These are phyloP conservation scores for Sphaerobolus stellatus DNA, from an alignment of 1,284 basidiomycete genomes.

Conservation along the genomic window DNA sequence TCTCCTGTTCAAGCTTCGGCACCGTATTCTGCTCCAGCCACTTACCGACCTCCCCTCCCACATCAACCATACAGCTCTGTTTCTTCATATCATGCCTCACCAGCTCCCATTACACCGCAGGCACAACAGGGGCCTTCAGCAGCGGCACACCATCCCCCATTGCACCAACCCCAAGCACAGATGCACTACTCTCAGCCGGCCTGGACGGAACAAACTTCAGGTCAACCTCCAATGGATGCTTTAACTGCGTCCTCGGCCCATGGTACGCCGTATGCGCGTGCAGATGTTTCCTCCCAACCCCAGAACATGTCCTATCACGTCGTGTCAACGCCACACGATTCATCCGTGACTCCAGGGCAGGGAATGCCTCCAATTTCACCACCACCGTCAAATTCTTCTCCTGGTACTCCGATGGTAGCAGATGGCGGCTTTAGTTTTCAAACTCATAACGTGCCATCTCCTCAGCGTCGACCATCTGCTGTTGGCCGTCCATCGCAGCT, in stretches of 20 bases:
- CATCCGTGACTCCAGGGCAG: conserved; percentile 45
- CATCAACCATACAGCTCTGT: not conserved
- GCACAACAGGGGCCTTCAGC: not conserved
- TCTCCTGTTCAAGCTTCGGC: not conserved
- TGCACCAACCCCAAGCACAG: conserved; percentile 14
- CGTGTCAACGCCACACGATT: conserved; percentile 30
- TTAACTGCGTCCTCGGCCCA: not conserved
- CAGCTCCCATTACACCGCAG: not conserved
- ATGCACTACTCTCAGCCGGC: conserved; percentile 10
- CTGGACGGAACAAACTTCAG: conserved; percentile 4
- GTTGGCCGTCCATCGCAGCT: conserved; percentile 7
- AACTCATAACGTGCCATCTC: conserved; percentile 10
- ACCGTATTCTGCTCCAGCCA: conserved; percentile 2
- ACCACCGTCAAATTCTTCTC: conserved; percentile 40
- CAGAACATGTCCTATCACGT: conserved; percentile 20
- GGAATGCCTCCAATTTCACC: conserved; percentile 46
- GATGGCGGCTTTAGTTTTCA: conserved; percentile 9
- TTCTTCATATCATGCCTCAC: conserved; percentile 2
- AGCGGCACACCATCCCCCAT: too few relatives aligned
- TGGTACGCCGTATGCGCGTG: conserved; percentile 8
- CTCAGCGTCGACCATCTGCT: conserved; percentile 23
- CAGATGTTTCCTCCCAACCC: not conserved
- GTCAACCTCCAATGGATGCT: not conserved
- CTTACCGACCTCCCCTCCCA: conserved; percentile 2
- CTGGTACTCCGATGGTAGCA: conserved; percentile 14